Evolutionary conservation across 306 rosid species (phyloP), one percentile per base, ranked within the genome.

Genomic region (Lathyrus oleraceus): DNA sequence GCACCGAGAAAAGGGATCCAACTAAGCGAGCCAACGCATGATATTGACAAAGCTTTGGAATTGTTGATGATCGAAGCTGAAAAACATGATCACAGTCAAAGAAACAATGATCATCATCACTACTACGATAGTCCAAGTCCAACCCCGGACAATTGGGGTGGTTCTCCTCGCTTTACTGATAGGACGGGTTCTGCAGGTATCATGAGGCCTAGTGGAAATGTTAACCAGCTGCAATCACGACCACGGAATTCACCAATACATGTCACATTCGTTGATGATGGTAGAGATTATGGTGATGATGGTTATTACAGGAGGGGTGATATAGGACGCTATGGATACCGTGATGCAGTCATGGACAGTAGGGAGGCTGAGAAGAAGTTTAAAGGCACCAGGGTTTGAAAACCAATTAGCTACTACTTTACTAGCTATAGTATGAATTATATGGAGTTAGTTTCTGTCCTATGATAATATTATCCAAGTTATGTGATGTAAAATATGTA

Each of bases 1-100:
- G 48, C 62, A 5, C 75, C 81, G 1, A 70, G 65, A 73, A 77
- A 44, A 13, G 86, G 79, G 52, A 64, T 61, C 15, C 79, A 14
- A 4, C 70, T 87, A 14, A 79, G 79, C 27, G 21, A 20, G 56
- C 78, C 96, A 5, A 87, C 71, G 25, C 52, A 54, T 63, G 84
- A 89, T 27, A 76, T 82, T 5, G 69, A 32, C 0, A 69, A 65
- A 52, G 83, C 80, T 19, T 0, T 78, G 3, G 65, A 69, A 10
- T 17, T 70, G 56, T 52, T 82, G 81, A 78, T 27, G 83, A 75
- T 5, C 5, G 72, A 65, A 43, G 86, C 66, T 4, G 78, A 53
- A 70, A 65, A 23, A 40, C 17, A 17, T 9, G 40, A 7, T 2
- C 28, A 4, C 1, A 5, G 10, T 6, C 9, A 32, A 32, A 57